Evolutionary conservation across 257 asterid genomes (phyloP).

Genomic region (Lavandula angustifolia): DNA sequence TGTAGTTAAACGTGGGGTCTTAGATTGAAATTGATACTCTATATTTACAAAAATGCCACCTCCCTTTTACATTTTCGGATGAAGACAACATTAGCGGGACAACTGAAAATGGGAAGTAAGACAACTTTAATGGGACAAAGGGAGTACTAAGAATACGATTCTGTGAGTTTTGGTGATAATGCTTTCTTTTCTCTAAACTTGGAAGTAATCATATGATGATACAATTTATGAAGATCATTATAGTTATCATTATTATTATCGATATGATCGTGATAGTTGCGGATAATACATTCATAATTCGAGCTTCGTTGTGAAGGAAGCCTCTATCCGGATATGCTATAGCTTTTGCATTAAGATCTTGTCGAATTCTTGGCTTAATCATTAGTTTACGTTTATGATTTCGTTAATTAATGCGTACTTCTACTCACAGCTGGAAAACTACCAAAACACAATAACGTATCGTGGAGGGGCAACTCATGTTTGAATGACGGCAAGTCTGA

Average conservation of each 20-base stretch:
- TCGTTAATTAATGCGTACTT: constrained; percentile 8
- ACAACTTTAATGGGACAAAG: too few species aligned
- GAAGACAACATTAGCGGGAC: too few species aligned
- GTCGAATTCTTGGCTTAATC: background rate
- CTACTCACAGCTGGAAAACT: constrained; percentile 75
- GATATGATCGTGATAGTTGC: constrained; percentile 6
- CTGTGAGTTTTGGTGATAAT: background rate
- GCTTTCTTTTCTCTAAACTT: background rate
- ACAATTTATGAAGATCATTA: constrained; percentile 3
- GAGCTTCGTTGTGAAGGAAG: constrained; percentile 16
- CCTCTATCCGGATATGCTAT: constrained; percentile 1
- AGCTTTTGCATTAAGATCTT: too few species aligned
- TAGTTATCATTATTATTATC: background rate
- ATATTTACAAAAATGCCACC: too few species aligned
- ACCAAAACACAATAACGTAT: constrained; percentile 89
- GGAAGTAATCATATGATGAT: constrained; percentile 6
- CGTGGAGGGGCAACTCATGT: constrained; percentile 96
- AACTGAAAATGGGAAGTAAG: too few species aligned
- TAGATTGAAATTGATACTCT: too few species aligned
- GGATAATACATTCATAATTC: background rate
- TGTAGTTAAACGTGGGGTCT: too few species aligned
- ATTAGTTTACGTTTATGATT: background rate
- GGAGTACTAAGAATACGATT: background rate
- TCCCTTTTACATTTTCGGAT: too few species aligned
- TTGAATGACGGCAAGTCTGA: constrained; percentile 68